Base-by-base conservation (phyloP, 768 basidiomycete genomes). In the Phylloporus arenicola region DNA sequence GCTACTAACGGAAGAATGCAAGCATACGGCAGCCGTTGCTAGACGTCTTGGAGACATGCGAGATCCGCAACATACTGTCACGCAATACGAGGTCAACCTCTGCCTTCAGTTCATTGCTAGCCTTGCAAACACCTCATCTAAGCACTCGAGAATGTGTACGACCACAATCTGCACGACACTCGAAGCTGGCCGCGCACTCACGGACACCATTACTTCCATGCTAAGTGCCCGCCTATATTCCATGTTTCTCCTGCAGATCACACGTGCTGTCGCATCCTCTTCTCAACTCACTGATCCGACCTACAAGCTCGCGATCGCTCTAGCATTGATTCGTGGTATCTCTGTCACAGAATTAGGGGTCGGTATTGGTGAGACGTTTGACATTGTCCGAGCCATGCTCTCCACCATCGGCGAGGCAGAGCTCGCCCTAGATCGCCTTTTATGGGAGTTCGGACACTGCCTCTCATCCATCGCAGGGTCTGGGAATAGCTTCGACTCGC, bases 1-100 rank as follows among this genome's bases (percentile, higher is more conserved):
- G 86, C 58, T 90, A 22, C 57, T 91, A 9, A 58, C 68, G n/a
- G 79, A 84, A 54, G 84, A 86, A 52, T 57, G 85, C 51, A 80
- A 79, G 61, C 67, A 72, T n/a, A 66, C 85, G 40, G 65, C 66
- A 7, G 64, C 63, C 12, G 60, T 67, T 19, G 65, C 81, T 19
- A 69, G 71, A 44, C 53, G 56, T 2, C 62, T 81, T 40, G 63
- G 68, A 13, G 53, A 52, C 9, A 51, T 62, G 41, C 56, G 64
- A 5, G 67, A 65, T 29, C 68, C 75, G 8, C 67, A 72, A 42
- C 69, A 65, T 11, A 53, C 64, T 2, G 55, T 81, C 51, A 58
- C 72, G 29, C 76, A 75, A 44, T 73, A 80, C 48, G 78, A 81
- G 49, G 68, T 81, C 33, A 72, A 71, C 24, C 60, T 78, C 5